These are phyloP conservation scores for Hemerocallis citrina DNA, from an alignment of 106 monocot genomes.

Conservation along the genomic window DNA sequence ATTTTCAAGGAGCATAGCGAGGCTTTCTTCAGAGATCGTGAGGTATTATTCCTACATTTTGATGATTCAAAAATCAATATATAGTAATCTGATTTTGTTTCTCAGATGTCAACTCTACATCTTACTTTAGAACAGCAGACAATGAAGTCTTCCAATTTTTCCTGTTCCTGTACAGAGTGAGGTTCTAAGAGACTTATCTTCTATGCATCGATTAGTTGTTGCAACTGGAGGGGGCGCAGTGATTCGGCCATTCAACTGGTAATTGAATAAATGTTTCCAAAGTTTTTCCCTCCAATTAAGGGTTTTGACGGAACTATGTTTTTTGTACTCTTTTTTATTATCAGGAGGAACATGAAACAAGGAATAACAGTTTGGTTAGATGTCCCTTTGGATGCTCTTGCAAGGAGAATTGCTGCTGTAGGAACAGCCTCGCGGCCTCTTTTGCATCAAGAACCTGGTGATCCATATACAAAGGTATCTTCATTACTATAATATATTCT, in stretches of 20 bases:
- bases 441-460: constrained; percentile 75
- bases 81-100: not conserved
- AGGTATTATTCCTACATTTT: constrained; percentile 31
- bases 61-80: no score
- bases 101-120: not conserved
- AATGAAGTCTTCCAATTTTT: not conserved
- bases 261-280: constrained; percentile 1
- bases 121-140: not conserved
- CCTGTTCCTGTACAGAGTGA: constrained; percentile 35
- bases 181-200: constrained; percentile 58
- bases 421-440: constrained; percentile 94
- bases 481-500: not conserved
- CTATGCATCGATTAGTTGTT: constrained; percentile 65
- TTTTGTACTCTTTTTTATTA: constrained; percentile 8
- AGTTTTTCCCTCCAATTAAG: not conserved
- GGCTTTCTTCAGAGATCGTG: constrained; percentile 86
- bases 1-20: constrained; percentile 75
- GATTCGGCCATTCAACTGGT: constrained; percentile 87
- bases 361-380: constrained; percentile 93
- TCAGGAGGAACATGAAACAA: constrained; percentile 90
- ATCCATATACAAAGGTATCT: constrained; percentile 81
- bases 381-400: constrained; percentile 93
- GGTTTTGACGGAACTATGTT: not conserved
- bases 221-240: constrained; percentile 92
- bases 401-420: constrained; percentile 87